Percentiles rank a stretch among this genome's conserved stretches.
phyloP scores from a whole-genome alignment of 2,329 filamentous ascomycete species.

The Sarocladiaceae sp. region DNA sequence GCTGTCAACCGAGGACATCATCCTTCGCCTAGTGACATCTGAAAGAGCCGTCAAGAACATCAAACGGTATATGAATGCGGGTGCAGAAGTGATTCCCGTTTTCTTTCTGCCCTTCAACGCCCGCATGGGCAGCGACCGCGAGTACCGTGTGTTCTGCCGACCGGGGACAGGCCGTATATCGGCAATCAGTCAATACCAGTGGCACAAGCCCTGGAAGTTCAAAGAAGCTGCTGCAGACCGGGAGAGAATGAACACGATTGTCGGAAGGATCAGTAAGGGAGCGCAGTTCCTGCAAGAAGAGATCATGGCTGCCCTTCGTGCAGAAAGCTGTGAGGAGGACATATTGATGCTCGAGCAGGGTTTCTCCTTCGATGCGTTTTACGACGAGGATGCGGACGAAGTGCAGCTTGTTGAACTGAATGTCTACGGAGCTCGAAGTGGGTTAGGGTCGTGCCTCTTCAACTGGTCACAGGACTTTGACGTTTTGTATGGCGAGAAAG shows the following conservation, averaged over 20 bases:
- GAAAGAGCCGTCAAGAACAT: conserved; percentile 22
- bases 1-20: conserved; percentile 24
- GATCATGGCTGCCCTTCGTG: conserved; percentile 21
- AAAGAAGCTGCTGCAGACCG: conserved; percentile 3
- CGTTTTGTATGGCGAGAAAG: conserved; percentile 27
- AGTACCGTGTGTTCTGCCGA: conserved; percentile 39
- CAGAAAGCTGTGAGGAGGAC: conserved; percentile 17
- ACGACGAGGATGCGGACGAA: conserved; percentile 20
- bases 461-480: conserved; percentile 34
- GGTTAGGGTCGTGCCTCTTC: conserved; percentile 39
- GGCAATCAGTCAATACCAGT: conserved; percentile 34
- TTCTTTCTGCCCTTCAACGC: conserved; percentile 35
- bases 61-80: conserved; percentile 10
- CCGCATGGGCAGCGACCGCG: conserved; percentile 28
- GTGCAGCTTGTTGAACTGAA: conserved; percentile 37
- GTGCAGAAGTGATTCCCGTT: conserved; percentile 19
- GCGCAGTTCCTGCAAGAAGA: conserved; percentile 16
- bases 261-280: conserved; percentile 15
- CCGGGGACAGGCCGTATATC: conserved; percentile 25
- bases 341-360: conserved; percentile 28
- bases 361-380: conserved; percentile 37
- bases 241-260: conserved; percentile 11
- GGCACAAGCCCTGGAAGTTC: conserved; percentile 29
- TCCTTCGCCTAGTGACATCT: conserved; percentile 32
- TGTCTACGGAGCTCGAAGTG: conserved; percentile 35